phyloP scores from a whole-genome alignment of 306 rosid species.

The Datisca glomerata region DNA sequence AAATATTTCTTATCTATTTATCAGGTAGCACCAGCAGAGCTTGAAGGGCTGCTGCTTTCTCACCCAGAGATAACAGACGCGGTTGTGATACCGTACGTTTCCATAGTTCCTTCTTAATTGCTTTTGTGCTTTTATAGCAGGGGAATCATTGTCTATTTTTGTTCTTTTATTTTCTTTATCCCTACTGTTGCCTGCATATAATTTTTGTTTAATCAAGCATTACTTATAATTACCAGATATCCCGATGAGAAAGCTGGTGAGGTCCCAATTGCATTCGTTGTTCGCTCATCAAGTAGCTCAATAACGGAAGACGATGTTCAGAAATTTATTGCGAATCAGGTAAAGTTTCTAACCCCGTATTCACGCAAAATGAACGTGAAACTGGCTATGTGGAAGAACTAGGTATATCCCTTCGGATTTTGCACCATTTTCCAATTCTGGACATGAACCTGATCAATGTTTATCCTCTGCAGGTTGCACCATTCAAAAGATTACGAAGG shows the following conservation, averaged over 20 bases:
- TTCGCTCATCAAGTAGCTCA: conserved; percentile 25
- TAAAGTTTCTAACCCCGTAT: no score
- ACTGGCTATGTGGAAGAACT: no score
- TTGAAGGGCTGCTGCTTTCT: conserved; percentile 34
- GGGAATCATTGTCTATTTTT: no score
- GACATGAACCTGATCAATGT: background rate
- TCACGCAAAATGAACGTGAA: no score
- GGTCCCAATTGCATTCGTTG: conserved; percentile 43
- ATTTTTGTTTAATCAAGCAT: no score
- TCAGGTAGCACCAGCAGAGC: conserved; percentile 44
- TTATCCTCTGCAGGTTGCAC: conserved; percentile 30
- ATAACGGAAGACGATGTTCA: conserved; percentile 23
- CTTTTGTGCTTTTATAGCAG: no score
- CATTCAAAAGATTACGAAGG: conserved; percentile 33
- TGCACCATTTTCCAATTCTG: background rate
- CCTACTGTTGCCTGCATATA: no score
- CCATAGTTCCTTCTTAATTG: no score
- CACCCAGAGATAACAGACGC: conserved; percentile 36
- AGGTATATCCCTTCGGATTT: conserved; percentile 1
- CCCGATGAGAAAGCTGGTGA: conserved; percentile 42
- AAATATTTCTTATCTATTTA: background rate
- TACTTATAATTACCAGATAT: conserved; percentile 20
- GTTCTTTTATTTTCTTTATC: no score
- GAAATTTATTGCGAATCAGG: conserved; percentile 27
- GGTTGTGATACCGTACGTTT: conserved; percentile 34